A percentile compares a stretch with the other conserved stretches of the same genome.
Conservation (phyloP, 805 yeast species). For the Citeromyces matritensis region DNA sequence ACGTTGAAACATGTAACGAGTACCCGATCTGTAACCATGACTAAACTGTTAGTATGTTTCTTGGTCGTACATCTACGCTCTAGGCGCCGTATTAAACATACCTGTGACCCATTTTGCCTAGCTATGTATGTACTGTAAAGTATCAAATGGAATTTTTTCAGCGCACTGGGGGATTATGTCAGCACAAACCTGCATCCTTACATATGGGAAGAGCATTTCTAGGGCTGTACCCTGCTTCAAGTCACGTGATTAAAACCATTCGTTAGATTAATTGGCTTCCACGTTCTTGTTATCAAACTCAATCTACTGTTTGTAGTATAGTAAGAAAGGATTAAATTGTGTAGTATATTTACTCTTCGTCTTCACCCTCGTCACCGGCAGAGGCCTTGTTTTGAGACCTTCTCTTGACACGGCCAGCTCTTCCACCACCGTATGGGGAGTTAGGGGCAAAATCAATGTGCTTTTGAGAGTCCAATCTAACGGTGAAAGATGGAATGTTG, state of each 20-base stretch:
- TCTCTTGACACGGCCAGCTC: slow-evolving; percentile 99
- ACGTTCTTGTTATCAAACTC: too few relatives aligned
- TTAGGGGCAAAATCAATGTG: slow-evolving; percentile 98
- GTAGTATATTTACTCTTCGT: slow-evolving; percentile 46
- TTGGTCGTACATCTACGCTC: too few relatives aligned
- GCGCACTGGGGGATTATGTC: too few relatives aligned
- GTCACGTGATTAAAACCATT: slow-evolving; percentile 5
- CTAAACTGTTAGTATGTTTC: slow-evolving; percentile 17
- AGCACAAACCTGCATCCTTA: too few relatives aligned
- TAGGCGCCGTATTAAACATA: slow-evolving; percentile 11
- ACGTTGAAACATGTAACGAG: slow-evolving; percentile 99
- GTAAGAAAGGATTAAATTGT: slow-evolving; percentile 6
- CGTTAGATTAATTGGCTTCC: slow-evolving; percentile 4
- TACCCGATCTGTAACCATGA: slow-evolving; percentile 99
- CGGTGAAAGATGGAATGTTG: slow-evolving; percentile 98
- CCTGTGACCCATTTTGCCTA: slow-evolving; percentile 34
- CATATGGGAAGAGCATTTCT: neutral
- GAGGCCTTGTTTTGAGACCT: slow-evolving; percentile 57
- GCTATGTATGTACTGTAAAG: slow-evolving; percentile 4
- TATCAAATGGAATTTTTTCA: slow-evolving; percentile 1
- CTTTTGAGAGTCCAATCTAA: slow-evolving; percentile 99
- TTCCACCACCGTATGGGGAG: slow-evolving; percentile 99
- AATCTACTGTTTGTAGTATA: too few relatives aligned
- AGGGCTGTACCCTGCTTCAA: neutral
- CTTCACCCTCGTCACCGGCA: slow-evolving; percentile 64